Base-by-base conservation (phyloP, 2,329 filamentous ascomycete genomes). In the Aspergillus felis region DNA sequence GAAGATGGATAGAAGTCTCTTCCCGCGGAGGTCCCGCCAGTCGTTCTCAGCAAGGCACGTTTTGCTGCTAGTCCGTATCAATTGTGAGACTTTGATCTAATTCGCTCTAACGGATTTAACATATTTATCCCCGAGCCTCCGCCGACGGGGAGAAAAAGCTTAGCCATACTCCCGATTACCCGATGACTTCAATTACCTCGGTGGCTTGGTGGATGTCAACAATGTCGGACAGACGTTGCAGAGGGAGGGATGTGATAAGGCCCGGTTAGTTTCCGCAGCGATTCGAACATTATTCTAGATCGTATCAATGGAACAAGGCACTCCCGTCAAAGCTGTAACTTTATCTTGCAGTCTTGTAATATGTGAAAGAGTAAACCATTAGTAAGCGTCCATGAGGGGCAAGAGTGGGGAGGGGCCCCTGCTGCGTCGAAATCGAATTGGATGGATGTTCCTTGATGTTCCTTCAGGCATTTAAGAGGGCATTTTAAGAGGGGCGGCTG, bases 381-480 rank as follows among this genome's bases (percentile, higher is more conserved):
- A 29, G 29, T 54, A 27, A 32, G 29, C 27, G 20, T 32, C 24
- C 29, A 25, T 47, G 50, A 56, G 54, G 28, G 41, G 54, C 38
- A 46, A 38, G 49, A 47, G 54, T 51, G 54, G 42, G 50, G 55
- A 48, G 50, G 22, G 32, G 12, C n/a, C n/a, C n/a, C 22, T 44
- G 10, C 17, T 44, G 41, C 20, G 22, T 20, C 41, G 41, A n/a
- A 44, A 54, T 48, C 10, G 29, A 44, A 28, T 49, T 38, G 17
- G 35, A 51, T 32, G 50, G 28, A 42, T 17, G 50, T n/a, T n/a
- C 50, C 24, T 28, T 27, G 27, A 53, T 25, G 27, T 22, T 51
- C 54, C 56, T 53, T 51, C 22, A 50, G 50, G 9, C 51, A 52
- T 52, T 58, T 46, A 51, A 25, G 24, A 53, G 56, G 55, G 54